Evolutionary conservation across 805 yeast genomes (phyloP).

Genomic region (Saccharomyces eubayanus): DNA sequence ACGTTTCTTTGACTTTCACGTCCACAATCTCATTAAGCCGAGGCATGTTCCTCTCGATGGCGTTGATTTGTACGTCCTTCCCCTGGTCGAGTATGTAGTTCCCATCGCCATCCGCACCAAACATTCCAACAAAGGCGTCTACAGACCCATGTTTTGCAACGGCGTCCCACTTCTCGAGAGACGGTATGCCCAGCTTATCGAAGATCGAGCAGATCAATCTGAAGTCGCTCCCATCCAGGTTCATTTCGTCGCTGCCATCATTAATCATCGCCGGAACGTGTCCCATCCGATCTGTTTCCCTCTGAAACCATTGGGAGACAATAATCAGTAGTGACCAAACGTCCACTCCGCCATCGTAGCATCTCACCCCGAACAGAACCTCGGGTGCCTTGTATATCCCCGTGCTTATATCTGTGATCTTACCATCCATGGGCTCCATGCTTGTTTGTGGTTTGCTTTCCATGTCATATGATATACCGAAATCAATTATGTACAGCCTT

Average conservation of each 20-base stretch:
- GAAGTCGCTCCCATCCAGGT: slow-evolving; percentile 44
- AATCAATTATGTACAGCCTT: slow-evolving; percentile 59
- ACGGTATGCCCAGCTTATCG: slow-evolving; percentile 55
- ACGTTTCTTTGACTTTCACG: slow-evolving; percentile 2
- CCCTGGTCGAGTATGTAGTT: slow-evolving; percentile 13
- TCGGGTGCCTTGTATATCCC: slow-evolving; percentile 73
- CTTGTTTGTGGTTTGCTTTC: slow-evolving; percentile 16
- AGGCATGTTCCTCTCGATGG: slow-evolving; percentile 16
- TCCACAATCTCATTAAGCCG: slow-evolving; percentile 12
- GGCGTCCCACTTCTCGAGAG: slow-evolving; percentile 35
- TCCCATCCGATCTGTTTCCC: slow-evolving; percentile 13
- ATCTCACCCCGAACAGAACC: slow-evolving; percentile 48
- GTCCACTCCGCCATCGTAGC: slow-evolving; percentile 52
- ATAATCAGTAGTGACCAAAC: slow-evolving; percentile 66
- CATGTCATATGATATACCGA: slow-evolving; percentile 50
- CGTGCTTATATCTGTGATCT: slow-evolving; percentile 49
- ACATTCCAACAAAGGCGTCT: slow-evolving; percentile 29
- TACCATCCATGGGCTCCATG: slow-evolving; percentile 23
- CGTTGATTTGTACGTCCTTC: slow-evolving; percentile 6
- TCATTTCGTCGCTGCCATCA: slow-evolving; percentile 19
- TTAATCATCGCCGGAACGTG: slow-evolving; percentile 22
- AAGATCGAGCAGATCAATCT: slow-evolving; percentile 50
- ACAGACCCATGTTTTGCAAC: slow-evolving; percentile 23
- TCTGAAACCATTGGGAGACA: slow-evolving; percentile 42
- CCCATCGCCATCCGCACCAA: slow-evolving; percentile 25